A percentile compares a stretch with the other conserved stretches of the same genome.
These are phyloP conservation scores for Blastobotrys ciferrii DNA, from an alignment of 1,139 yeast species.

Conservation along the genomic window DNA sequence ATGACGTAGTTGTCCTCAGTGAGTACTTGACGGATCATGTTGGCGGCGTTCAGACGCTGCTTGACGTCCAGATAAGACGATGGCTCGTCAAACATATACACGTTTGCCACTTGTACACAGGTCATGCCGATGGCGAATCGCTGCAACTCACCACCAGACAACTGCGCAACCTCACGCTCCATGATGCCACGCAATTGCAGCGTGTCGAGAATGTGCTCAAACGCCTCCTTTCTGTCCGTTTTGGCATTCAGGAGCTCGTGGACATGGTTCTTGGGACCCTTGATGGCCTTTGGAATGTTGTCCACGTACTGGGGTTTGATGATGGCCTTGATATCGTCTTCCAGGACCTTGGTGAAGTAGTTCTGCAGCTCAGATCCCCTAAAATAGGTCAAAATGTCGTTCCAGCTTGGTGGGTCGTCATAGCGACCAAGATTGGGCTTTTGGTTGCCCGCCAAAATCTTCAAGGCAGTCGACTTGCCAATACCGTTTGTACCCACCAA, in stretches of 20 bases:
- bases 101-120: constrained; percentile 91
- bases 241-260: constrained; percentile 77
- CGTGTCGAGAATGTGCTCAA: constrained; percentile 59
- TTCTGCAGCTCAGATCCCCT: constrained; percentile 97
- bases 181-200: constrained; percentile 73
- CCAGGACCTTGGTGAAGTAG: constrained; percentile 88
- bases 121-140: constrained; percentile 98
- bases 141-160: constrained; percentile 98
- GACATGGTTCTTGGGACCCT: constrained; percentile 84
- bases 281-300: constrained; percentile 92
- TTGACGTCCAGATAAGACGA: constrained; percentile 97
- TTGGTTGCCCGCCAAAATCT: constrained; percentile 96
- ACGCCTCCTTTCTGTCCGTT: constrained; percentile 63
- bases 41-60: constrained; percentile 97
- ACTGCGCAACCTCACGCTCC: constrained; percentile 80
- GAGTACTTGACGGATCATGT: constrained; percentile 81
- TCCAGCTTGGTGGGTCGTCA: constrained; percentile 98
- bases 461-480: constrained; percentile 97
- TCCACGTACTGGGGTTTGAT: constrained; percentile 98
- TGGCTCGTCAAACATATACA: constrained; percentile 99
- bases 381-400: constrained; percentile 82
- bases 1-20: constrained; percentile 76
- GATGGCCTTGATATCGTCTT: constrained; percentile 89
- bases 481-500: constrained; percentile 99
- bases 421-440: constrained; percentile 93